Percentiles rank a stretch among this genome's conserved stretches.
Conservation (phyloP, 2,329 filamentous ascomycete species). For the Rutstroemia sp. region DNA sequence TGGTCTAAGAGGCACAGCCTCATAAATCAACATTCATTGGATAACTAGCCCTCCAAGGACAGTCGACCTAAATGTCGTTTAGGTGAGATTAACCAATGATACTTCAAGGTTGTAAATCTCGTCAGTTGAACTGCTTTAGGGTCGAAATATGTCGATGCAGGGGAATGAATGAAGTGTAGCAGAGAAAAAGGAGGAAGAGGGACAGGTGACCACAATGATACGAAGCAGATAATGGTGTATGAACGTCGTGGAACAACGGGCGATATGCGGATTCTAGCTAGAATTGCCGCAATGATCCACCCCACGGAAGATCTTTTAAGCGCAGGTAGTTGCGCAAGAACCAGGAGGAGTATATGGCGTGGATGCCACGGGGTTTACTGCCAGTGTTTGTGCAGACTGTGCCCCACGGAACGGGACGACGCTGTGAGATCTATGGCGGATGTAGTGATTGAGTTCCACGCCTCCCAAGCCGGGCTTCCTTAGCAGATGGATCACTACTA, state of each 20-base stretch:
- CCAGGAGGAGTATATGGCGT: neutral
- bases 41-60: neutral
- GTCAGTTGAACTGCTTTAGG: too few species aligned
- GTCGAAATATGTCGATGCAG: too few species aligned
- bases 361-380: neutral
- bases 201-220: too few species aligned
- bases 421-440: conserved; percentile 1
- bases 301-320: neutral
- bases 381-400: conserved; percentile 1
- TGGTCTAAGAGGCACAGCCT: neutral
- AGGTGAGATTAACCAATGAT: neutral
- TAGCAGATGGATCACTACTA: neutral
- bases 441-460: neutral
- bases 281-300: conserved; percentile 1
- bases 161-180: too few species aligned
- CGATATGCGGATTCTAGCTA: neutral
- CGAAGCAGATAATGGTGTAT: too few species aligned
- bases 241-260: neutral
- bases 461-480: neutral
- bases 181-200: too few species aligned
- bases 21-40: neutral
- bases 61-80: neutral
- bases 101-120: neutral
- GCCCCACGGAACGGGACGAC: conserved; percentile 8
- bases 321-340: conserved; percentile 1